phyloP scores from a whole-genome alignment of 106 monocot species.

The Amphibolis antarctica region DNA sequence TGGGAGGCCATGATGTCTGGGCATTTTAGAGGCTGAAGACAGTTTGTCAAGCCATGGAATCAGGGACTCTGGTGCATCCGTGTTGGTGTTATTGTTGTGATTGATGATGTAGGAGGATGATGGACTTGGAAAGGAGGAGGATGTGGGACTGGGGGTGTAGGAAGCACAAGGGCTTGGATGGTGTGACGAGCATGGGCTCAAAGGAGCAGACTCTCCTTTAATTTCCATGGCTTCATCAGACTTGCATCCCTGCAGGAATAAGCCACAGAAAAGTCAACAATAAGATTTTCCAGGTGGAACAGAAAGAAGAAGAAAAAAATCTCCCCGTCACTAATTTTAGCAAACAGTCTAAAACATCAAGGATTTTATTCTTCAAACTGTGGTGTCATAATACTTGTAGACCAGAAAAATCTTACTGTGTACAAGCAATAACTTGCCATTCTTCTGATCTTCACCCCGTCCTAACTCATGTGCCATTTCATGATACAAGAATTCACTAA shows the following conservation, averaged over 20 bases:
- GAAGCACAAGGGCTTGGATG: constrained; percentile 66
- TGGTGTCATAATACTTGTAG: too few relatives aligned
- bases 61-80: constrained; percentile 36
- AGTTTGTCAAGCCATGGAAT: constrained; percentile 88
- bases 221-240: constrained; percentile 40
- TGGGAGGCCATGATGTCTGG: constrained; percentile 20
- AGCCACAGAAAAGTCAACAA: background rate
- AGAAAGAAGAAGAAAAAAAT: background rate
- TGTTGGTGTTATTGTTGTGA: constrained; percentile 10
- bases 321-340: background rate
- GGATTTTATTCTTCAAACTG: too few relatives aligned
- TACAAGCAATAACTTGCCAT: too few relatives aligned
- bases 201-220: constrained; percentile 39
- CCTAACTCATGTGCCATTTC: too few relatives aligned
- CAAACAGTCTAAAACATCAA: too few relatives aligned
- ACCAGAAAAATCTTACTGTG: too few relatives aligned
- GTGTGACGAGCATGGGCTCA: constrained; percentile 72
- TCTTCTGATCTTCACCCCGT: too few relatives aligned
- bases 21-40: constrained; percentile 30
- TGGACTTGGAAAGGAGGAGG: constrained; percentile 58
- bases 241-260: constrained; percentile 52
- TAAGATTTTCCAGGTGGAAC: background rate
- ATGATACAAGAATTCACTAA: too few relatives aligned
- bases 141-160: constrained; percentile 51
- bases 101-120: constrained; percentile 42